Evolutionary conservation across 2,329 filamentous ascomycete species (phyloP).

Genomic region (Fusarium devonianum): DNA sequence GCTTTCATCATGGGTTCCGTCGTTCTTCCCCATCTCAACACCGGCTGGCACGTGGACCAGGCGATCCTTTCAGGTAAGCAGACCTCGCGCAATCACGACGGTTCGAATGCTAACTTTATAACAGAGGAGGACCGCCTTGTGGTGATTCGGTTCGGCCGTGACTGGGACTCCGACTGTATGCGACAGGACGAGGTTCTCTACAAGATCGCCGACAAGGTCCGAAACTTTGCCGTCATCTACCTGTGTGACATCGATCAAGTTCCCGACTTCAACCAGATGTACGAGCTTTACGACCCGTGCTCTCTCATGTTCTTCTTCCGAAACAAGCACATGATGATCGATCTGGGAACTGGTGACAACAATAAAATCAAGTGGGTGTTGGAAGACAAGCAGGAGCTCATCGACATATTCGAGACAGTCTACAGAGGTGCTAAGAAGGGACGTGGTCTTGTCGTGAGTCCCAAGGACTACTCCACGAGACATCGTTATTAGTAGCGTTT

Average conservation of each 20-base stretch:
- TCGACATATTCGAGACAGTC: conserved; percentile 98
- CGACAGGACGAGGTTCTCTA: conserved; percentile 90
- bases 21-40: conserved; percentile 87
- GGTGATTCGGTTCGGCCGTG: conserved; percentile 91
- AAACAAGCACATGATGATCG: conserved; percentile 99
- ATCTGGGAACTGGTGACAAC: conserved; percentile 98
- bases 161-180: conserved; percentile 78
- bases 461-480: conserved; percentile 67
- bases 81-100: background rate
- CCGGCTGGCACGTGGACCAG: conserved; percentile 98
- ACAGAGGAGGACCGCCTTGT: conserved; percentile 88
- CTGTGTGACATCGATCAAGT: conserved; percentile 92
- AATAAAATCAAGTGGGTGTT: conserved; percentile 96
- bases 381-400: conserved; percentile 97
- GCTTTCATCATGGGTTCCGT: conserved; percentile 73
- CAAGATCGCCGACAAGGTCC: conserved; percentile 89
- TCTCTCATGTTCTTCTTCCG: conserved; percentile 98
- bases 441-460: conserved; percentile 92
- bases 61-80: conserved; percentile 69
- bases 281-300: conserved; percentile 88
- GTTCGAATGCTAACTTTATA: conserved; percentile 11
- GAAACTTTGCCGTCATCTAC: conserved; percentile 93
- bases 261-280: conserved; percentile 96
- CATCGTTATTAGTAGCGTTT: conserved; percentile 33
- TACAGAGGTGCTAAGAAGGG: conserved; percentile 99